phyloP scores from a whole-genome alignment of 1,284 basidiomycete genomes.

The Apiotrichum laibachii region DNA sequence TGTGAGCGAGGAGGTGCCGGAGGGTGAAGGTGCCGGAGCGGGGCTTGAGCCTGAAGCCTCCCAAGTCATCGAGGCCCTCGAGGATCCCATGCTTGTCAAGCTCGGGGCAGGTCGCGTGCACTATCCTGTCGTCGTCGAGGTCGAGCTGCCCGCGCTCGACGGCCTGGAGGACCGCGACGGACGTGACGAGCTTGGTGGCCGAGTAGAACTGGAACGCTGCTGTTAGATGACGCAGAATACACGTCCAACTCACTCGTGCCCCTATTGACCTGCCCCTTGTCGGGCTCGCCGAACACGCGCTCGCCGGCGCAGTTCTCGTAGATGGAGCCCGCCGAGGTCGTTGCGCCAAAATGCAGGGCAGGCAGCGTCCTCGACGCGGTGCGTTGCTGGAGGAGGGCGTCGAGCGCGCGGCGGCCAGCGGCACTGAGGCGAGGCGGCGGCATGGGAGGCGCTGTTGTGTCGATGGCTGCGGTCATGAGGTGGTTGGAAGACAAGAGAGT shows the following conservation, averaged over 20 bases:
- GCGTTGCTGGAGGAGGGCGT: slow-evolving; percentile 23
- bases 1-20: slow-evolving; percentile 34
- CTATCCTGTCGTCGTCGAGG: slow-evolving; percentile 24
- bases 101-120: slow-evolving; percentile 32
- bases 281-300: slow-evolving; percentile 25
- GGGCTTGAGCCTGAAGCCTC: slow-evolving; percentile 22
- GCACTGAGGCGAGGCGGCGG: background rate
- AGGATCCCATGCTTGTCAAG: slow-evolving; percentile 28
- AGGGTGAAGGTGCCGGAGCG: slow-evolving; percentile 31
- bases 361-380: slow-evolving; percentile 26
- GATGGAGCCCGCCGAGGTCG: slow-evolving; percentile 30
- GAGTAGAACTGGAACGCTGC: slow-evolving; percentile 29
- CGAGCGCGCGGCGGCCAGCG: slow-evolving; percentile 22
- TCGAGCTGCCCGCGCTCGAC: slow-evolving; percentile 32
- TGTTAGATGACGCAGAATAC: background rate
- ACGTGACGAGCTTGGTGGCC: slow-evolving; percentile 37
- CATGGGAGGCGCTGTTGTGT: background rate
- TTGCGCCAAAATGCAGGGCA: slow-evolving; percentile 31
- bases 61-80: slow-evolving; percentile 28
- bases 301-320: slow-evolving; percentile 34
- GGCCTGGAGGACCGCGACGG: slow-evolving; percentile 33
- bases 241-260: slow-evolving; percentile 28
- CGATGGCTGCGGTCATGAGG: background rate
- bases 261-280: slow-evolving; percentile 23
- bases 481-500: too few relatives aligned